Percentiles rank a stretch among this genome's conserved stretches.
phyloP scores from a whole-genome alignment of 768 basidiomycete genomes.

The Collybia sp. region DNA sequence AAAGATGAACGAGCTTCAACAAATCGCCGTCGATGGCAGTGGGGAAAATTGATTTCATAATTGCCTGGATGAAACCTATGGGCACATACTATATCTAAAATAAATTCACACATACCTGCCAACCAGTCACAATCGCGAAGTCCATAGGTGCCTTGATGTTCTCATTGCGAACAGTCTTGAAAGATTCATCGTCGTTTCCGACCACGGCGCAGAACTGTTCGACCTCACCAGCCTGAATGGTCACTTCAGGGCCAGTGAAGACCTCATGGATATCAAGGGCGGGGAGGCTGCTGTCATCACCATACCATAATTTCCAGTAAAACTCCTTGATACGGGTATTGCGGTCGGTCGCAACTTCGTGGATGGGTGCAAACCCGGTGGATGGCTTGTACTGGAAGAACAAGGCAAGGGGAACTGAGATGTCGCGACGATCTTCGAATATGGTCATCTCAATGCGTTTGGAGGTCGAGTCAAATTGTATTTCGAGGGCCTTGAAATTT shows the following conservation, averaged over 20 bases:
- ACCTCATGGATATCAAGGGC: slow-evolving; percentile 75
- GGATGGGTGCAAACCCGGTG: slow-evolving; percentile 88
- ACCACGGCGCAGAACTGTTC: slow-evolving; percentile 91
- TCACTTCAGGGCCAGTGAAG: slow-evolving; percentile 85
- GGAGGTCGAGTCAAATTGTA: slow-evolving; percentile 49
- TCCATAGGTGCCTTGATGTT: slow-evolving; percentile 93
- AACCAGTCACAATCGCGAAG: slow-evolving; percentile 96
- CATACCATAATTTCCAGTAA: slow-evolving; percentile 99
- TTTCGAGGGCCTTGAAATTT: slow-evolving; percentile 80
- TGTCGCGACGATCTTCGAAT: slow-evolving; percentile 76
- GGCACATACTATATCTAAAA: slow-evolving; percentile 3
- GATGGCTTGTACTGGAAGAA: slow-evolving; percentile 85
- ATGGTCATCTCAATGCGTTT: slow-evolving; percentile 67
- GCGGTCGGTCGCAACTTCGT: slow-evolving; percentile 79
- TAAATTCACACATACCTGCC: slow-evolving; percentile 67
- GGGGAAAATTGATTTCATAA: slow-evolving; percentile 99
- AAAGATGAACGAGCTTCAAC: slow-evolving; percentile 93
- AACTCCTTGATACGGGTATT: slow-evolving; percentile 94
- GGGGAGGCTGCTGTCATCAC: slow-evolving; percentile 75
- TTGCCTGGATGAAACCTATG: slow-evolving; percentile 56
- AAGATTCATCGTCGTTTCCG: slow-evolving; percentile 88
- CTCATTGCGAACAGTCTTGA: slow-evolving; percentile 71
- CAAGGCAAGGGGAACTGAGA: slow-evolving; percentile 75
- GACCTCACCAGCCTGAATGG: slow-evolving; percentile 69
- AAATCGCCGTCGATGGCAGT: slow-evolving; percentile 87